A percentile compares a stretch with the other conserved stretches of the same genome.
Evolutionary conservation across 495 filamentous ascomycete genomes (phyloP).

Genomic region (Saxophila tyrrhenica): DNA sequence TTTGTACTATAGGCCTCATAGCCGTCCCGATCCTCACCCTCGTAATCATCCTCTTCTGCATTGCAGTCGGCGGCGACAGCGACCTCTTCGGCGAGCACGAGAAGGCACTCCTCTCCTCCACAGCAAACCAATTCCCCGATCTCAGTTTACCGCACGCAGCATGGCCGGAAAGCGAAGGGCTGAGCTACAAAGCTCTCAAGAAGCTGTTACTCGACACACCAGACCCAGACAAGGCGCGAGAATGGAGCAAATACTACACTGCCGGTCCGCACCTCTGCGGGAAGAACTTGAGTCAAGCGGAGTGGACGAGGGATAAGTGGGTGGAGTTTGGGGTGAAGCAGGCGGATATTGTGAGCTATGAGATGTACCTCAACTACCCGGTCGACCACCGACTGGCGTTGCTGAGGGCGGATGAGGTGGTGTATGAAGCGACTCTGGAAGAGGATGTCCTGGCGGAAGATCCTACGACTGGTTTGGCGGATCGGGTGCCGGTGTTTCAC

Average conservation of each 20-base stretch:
- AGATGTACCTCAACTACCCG: constrained; percentile 88
- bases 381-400: constrained; percentile 66
- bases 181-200: constrained; percentile 54
- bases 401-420: constrained; percentile 54
- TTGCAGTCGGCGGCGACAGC: constrained; percentile 22
- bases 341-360: constrained; percentile 64
- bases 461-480: constrained; percentile 54
- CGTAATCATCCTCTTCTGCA: constrained; percentile 50
- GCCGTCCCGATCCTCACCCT: constrained; percentile 45
- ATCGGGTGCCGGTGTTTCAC: constrained; percentile 86
- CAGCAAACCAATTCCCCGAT: constrained; percentile 23
- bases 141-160: constrained; percentile 28
- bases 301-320: constrained; percentile 83
- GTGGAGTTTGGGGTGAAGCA: constrained; percentile 67
- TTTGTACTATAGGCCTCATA: constrained; percentile 56
- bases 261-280: constrained; percentile 78
- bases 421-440: constrained; percentile 68
- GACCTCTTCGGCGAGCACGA: constrained; percentile 21
- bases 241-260: constrained; percentile 91
- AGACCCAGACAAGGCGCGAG: constrained; percentile 50
- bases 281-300: constrained; percentile 73
- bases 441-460: constrained; percentile 86
- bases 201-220: constrained; percentile 62
- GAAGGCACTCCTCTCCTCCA: constrained; percentile 8
- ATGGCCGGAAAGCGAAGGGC: constrained; percentile 29